Percentiles rank a stretch among this genome's conserved stretches.
These are phyloP conservation scores for Ceratocystiopsis brevicomis DNA, from an alignment of 2,329 filamentous ascomycete genomes.

Conservation along the genomic window DNA sequence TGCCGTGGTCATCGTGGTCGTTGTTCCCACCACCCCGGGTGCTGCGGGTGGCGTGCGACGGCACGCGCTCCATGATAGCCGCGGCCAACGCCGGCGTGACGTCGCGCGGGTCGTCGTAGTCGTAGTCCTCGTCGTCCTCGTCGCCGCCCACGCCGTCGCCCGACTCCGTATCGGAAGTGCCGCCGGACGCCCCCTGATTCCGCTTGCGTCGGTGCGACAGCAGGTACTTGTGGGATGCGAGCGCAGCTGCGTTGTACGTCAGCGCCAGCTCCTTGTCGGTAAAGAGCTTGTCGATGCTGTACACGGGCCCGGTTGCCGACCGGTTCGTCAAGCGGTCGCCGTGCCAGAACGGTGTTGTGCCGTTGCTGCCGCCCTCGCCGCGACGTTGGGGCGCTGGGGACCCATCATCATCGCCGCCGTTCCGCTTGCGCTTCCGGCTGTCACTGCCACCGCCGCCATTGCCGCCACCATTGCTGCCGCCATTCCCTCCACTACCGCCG, in stretches of 20 bases:
- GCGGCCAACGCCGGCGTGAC: constrained; percentile 18
- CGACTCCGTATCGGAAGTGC: constrained; percentile 33
- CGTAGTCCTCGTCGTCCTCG: constrained; percentile 18
- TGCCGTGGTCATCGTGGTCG: neutral
- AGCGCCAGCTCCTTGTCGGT: constrained; percentile 50
- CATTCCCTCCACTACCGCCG: neutral
- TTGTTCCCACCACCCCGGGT: constrained; percentile 35
- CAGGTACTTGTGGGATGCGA: constrained; percentile 43
- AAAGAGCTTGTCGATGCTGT: constrained; percentile 51
- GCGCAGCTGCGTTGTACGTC: constrained; percentile 42
- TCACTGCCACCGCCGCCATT: constrained; percentile 25
- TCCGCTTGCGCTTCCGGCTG: constrained; percentile 43
- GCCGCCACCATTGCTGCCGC: no score
- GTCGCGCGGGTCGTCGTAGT: constrained; percentile 13
- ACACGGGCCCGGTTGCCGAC: constrained; percentile 39
- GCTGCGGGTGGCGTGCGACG: constrained; percentile 45
- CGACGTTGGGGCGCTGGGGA: constrained; percentile 40
- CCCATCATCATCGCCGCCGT: constrained; percentile 36
- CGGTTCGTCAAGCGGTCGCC: constrained; percentile 36
- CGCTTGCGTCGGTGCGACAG: constrained; percentile 34
- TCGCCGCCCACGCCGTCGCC: constrained; percentile 16
- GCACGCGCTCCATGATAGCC: constrained; percentile 41
- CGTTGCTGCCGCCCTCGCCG: constrained; percentile 34
- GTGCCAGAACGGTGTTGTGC: constrained; percentile 43
- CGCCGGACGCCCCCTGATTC: constrained; percentile 29